Conservation (phyloP, 108 stramenopile species). For the Nitzschia sp. region DNA sequence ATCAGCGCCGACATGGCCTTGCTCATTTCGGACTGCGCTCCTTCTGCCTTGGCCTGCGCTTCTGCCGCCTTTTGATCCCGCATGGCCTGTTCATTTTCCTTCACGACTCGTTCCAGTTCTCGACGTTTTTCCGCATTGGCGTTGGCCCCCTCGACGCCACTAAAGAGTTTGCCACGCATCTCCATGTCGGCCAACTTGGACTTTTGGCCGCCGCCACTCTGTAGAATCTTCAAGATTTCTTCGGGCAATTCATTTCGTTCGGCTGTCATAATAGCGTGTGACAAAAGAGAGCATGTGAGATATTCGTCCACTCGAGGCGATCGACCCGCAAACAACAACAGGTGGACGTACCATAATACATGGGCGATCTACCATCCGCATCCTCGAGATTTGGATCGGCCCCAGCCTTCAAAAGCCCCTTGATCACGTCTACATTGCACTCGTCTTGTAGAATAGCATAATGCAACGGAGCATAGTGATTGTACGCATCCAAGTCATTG, state of each 20-base stretch:
- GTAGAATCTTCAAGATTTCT: constrained; percentile 23
- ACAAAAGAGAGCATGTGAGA: too few species aligned
- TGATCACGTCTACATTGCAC: constrained; percentile 18
- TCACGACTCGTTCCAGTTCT: constrained; percentile 20
- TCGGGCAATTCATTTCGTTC: constrained; percentile 25
- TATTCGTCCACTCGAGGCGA: too few species aligned
- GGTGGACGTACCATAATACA: constrained; percentile 34
- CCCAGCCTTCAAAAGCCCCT: constrained; percentile 31
- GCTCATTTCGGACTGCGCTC: constrained; percentile 43
- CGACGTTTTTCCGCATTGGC: constrained; percentile 22
- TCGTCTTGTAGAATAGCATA: constrained; percentile 39
- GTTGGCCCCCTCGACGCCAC: constrained; percentile 29
- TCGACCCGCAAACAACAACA: too few species aligned
- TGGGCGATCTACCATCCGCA: constrained; percentile 30
- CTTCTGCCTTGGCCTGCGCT: constrained; percentile 35
- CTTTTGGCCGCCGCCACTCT: constrained; percentile 21
- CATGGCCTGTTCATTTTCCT: constrained; percentile 32
- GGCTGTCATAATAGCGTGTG: constrained; percentile 19
- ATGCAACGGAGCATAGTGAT: constrained; percentile 41
- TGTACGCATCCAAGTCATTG: constrained; percentile 42
- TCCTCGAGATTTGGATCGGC: constrained; percentile 46
- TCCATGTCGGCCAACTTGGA: constrained; percentile 31
- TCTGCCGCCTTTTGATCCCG: constrained; percentile 28
- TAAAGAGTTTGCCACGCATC: constrained; percentile 40
- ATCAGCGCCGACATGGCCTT: constrained; percentile 43